phyloP scores from a whole-genome alignment of 192 early-diverging fungal species.

The Entomortierella lignicola region DNA sequence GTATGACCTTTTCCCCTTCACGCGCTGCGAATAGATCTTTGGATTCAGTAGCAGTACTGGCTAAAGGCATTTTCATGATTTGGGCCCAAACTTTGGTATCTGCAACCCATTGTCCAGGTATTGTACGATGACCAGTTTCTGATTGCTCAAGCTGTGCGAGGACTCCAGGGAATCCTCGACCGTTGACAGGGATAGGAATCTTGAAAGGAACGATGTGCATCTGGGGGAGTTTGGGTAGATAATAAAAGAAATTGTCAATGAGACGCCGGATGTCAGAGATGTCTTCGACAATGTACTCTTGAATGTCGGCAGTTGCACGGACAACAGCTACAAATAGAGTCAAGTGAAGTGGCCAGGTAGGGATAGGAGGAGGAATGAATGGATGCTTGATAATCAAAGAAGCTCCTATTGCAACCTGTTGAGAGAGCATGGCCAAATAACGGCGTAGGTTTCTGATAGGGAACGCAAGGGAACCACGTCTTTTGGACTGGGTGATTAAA shows the following conservation, averaged over 20 bases:
- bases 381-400: conserved; percentile 44
- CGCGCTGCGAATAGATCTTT: conserved; percentile 43
- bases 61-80: conserved; percentile 26
- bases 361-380: conserved; percentile 26
- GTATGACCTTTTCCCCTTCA: conserved; percentile 55
- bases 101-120: conserved; percentile 38
- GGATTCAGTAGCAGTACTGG: conserved; percentile 10
- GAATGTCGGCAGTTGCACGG: conserved; percentile 8
- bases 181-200: conserved; percentile 13
- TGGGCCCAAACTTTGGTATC: conserved; percentile 31
- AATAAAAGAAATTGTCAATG: conserved; percentile 46
- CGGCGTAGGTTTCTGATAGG: conserved; percentile 39
- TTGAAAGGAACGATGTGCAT: conserved; percentile 37
- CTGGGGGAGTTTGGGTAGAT: conserved; percentile 32
- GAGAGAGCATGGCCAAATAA: conserved; percentile 21
- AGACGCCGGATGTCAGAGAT: conserved; percentile 25
- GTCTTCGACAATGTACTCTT: conserved; percentile 47
- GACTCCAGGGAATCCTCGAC: conserved; percentile 22
- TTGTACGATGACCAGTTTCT: conserved; percentile 16
- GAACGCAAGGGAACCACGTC: conserved; percentile 27
- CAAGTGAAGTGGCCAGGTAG: conserved; percentile 46
- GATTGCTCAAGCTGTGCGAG: conserved; percentile 10
- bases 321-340: conserved; percentile 32
- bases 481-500: conserved; percentile 22
- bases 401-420: conserved; percentile 25